Evolutionary conservation across 495 filamentous ascomycete species (phyloP).

Genomic region (Hypoxylon lienhwacheense): DNA sequence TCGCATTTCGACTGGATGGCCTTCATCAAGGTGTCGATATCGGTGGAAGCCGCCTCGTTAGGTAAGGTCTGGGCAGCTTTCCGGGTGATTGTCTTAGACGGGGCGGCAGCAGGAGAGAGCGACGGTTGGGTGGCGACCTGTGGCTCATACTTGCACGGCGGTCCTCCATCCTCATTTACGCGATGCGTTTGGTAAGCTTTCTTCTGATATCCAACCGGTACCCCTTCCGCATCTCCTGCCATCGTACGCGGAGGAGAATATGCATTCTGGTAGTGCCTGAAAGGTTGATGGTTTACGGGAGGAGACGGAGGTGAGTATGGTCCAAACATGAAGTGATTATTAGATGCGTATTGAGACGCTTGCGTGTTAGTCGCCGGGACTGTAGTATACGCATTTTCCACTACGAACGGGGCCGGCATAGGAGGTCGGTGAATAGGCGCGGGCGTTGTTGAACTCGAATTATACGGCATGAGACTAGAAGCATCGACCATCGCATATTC

Average conservation of each 20-base stretch:
- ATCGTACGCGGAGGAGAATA: conserved; percentile 33
- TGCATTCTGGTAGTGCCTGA: conserved; percentile 45
- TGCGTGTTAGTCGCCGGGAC: conserved; percentile 43
- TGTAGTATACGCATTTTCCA: conserved; percentile 39
- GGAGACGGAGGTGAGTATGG: conserved; percentile 41
- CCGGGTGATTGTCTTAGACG: conserved; percentile 31
- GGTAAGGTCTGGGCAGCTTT: conserved; percentile 33
- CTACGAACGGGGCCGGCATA: conserved; percentile 40
- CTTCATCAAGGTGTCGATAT: conserved; percentile 90
- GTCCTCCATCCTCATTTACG: conserved; percentile 11
- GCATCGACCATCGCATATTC: conserved; percentile 46
- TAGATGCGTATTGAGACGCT: conserved; percentile 40
- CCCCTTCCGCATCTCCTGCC: conserved; percentile 2
- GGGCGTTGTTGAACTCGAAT: conserved; percentile 35
- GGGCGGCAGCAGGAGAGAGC: conserved; percentile 12
- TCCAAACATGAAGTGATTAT: conserved; percentile 40
- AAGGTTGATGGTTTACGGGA: conserved; percentile 30
- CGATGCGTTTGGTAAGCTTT: conserved; percentile 20
- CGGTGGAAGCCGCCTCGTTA: conserved; percentile 66
- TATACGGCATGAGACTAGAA: conserved; percentile 40
- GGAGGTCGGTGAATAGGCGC: conserved; percentile 36
- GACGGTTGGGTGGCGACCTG: conserved; percentile 22
- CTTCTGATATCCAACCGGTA: conserved; percentile 13
- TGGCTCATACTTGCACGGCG: conserved; percentile 44
- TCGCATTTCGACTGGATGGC: conserved; percentile 76